A percentile compares a stretch with the other conserved stretches of the same genome.
Conservation (phyloP, 1,139 yeast genomes). For the Saccharomyces uvarum region DNA sequence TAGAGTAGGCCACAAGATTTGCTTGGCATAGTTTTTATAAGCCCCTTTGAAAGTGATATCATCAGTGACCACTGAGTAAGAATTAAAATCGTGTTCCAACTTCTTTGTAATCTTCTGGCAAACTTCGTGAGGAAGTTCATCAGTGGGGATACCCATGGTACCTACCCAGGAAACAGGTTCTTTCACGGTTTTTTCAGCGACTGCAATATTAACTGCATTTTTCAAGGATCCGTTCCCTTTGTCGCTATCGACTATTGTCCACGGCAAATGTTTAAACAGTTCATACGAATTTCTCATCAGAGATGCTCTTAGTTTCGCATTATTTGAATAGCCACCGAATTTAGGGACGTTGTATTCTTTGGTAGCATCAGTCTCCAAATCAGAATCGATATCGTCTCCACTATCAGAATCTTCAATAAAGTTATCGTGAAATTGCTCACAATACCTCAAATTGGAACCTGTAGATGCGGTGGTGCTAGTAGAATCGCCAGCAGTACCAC, state of each 20-base stretch:
- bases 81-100: conserved; percentile 42
- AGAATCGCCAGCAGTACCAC: conserved; percentile 14
- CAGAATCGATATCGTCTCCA: conserved; percentile 9
- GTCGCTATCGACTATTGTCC: conserved; percentile 59
- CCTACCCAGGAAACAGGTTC: conserved; percentile 68
- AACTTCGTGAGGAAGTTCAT: conserved; percentile 53
- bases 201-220: conserved; percentile 66
- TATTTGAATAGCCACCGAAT: conserved; percentile 62
- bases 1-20: conserved; percentile 88
- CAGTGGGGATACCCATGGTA: conserved; percentile 80
- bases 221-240: conserved; percentile 84
- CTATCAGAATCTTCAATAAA: conserved; percentile 11
- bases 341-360: conserved; percentile 42
- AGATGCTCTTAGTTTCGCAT: conserved; percentile 34
- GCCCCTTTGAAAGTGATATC: conserved; percentile 80
- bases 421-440: conserved; percentile 4
- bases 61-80: conserved; percentile 59
- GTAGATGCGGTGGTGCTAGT: conserved; percentile 6
- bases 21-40: conserved; percentile 80
- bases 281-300: conserved; percentile 40
- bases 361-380: conserved; percentile 11
- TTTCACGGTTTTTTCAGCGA: conserved; percentile 38
- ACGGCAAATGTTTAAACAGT: conserved; percentile 62
- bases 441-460: background rate
- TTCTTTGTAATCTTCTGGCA: conserved; percentile 41